Conservation (phyloP, 2,329 filamentous ascomycete genomes). For the Diaporthe capsici region DNA sequence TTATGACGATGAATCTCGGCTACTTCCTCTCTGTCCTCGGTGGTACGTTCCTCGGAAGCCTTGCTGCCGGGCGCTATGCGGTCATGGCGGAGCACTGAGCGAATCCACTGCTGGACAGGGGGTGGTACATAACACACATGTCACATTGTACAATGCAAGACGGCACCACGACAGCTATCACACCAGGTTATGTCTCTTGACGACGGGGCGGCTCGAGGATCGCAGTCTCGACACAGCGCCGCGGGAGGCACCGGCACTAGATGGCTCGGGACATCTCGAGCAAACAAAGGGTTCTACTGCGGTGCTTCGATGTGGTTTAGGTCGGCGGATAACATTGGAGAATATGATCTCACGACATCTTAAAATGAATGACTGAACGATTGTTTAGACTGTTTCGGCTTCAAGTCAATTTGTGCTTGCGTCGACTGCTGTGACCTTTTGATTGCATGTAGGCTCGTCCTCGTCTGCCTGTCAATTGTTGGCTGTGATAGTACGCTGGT, state of each 20-base stretch:
- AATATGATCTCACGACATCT: slow-evolving; percentile 1
- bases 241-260: background rate
- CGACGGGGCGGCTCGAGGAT: background rate
- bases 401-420: background rate
- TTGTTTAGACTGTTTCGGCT: background rate
- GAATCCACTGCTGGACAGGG: slow-evolving; percentile 24
- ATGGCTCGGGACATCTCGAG: background rate
- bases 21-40: slow-evolving; percentile 83
- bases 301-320: background rate
- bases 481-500: background rate
- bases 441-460: background rate
- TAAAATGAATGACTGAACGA: background rate
- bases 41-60: slow-evolving; percentile 87
- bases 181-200: background rate
- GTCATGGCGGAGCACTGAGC: slow-evolving; percentile 63
- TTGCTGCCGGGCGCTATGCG: slow-evolving; percentile 81
- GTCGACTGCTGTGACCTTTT: background rate
- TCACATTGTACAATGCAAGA: slow-evolving; percentile 22
- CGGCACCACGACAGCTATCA: background rate
- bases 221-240: slow-evolving; percentile 11
- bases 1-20: slow-evolving; percentile 88
- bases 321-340: background rate
- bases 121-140: slow-evolving; percentile 15
- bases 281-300: background rate
- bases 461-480: background rate